Conservation (phyloP, 331 rosid genomes). For the Pyracantha coccinea region DNA sequence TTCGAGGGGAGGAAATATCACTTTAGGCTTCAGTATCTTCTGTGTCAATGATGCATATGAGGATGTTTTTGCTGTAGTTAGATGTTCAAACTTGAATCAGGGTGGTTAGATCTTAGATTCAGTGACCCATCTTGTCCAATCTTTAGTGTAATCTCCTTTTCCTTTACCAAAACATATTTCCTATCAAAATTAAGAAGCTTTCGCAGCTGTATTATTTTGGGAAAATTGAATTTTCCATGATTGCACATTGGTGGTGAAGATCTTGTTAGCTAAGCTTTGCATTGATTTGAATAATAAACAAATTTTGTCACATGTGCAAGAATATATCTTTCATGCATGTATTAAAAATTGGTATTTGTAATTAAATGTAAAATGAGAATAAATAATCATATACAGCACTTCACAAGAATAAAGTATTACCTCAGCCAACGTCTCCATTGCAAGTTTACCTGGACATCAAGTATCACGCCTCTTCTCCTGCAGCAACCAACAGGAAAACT, state of each 20-base stretch:
- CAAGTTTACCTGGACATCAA: constrained; percentile 80
- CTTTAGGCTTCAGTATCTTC: not conserved
- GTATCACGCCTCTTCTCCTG: constrained; percentile 94
- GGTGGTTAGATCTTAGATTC: not conserved
- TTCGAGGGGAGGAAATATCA: not conserved
- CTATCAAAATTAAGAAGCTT: not conserved
- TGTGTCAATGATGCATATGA: not conserved
- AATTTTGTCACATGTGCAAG: not conserved
- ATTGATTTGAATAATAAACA: not conserved
- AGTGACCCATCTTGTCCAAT: not conserved
- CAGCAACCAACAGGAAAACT: constrained; percentile 23
- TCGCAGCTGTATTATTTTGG: not conserved
- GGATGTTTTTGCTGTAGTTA: not conserved
- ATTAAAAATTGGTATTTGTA: not conserved
- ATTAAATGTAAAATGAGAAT: not conserved
- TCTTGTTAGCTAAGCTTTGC: not conserved
- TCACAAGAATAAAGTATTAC: constrained; percentile 32
- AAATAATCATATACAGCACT: not conserved
- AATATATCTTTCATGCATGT: no score
- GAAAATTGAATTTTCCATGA: not conserved
- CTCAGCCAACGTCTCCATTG: constrained; percentile 37
- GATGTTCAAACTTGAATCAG: not conserved
- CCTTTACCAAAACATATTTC: not conserved
- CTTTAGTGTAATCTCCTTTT: not conserved
- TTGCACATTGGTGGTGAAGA: not conserved